phyloP scores from a whole-genome alignment of 306 rosid species.

The Parietaria judaica region DNA sequence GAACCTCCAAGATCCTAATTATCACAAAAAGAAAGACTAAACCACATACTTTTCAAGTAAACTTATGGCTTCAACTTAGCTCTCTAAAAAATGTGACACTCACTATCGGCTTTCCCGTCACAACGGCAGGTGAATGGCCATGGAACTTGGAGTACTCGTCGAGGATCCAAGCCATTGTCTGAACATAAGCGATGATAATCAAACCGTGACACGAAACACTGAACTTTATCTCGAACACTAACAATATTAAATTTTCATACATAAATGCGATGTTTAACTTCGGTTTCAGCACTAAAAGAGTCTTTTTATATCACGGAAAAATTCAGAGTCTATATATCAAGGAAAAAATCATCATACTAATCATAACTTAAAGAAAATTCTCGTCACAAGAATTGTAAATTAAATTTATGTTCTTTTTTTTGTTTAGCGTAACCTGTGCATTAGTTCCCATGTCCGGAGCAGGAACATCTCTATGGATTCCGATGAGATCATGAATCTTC shows the following conservation, averaged over 20 bases:
- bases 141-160: constrained; percentile 64
- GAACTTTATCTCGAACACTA: too few relatives aligned
- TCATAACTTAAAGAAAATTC: too few relatives aligned
- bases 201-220: neutral
- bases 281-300: too few relatives aligned
- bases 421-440: constrained; percentile 30
- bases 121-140: constrained; percentile 59
- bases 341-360: too few relatives aligned
- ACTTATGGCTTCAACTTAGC: neutral
- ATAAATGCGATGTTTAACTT: too few relatives aligned
- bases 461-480: constrained; percentile 53
- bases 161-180: constrained; percentile 67
- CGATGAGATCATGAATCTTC: constrained; percentile 57
- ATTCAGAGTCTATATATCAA: too few relatives aligned
- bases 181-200: neutral
- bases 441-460: constrained; percentile 75
- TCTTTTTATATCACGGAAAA: too few relatives aligned
- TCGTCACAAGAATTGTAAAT: too few relatives aligned
- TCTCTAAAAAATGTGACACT: constrained; percentile 2
- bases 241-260: too few relatives aligned
- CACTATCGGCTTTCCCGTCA: constrained; percentile 62
- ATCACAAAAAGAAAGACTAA: neutral
- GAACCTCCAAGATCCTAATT: constrained; percentile 55
- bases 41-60: neutral
- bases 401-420: too few relatives aligned